A percentile compares a stretch with the other conserved stretches of the same genome.
Conservation (phyloP, 2,329 filamentous ascomycete genomes). For the Aspergillus sp. region DNA sequence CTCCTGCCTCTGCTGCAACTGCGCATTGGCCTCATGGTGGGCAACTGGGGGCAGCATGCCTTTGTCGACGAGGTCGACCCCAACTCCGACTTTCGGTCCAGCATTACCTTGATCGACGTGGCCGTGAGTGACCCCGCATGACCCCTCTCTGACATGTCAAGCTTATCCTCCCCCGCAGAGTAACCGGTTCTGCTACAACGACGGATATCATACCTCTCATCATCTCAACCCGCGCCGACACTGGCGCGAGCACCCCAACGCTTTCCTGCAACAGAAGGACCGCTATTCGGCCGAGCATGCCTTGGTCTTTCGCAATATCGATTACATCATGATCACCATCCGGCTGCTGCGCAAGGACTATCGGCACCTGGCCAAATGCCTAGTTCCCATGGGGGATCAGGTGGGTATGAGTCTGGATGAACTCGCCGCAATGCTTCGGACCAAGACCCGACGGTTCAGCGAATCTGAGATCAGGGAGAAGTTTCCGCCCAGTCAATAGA, state of each 20-base stretch:
- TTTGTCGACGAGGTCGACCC: slow-evolving; percentile 74
- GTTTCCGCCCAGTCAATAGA: not conserved
- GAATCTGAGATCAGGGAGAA: slow-evolving; percentile 58
- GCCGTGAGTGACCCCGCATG: slow-evolving; percentile 54
- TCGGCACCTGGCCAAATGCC: slow-evolving; percentile 62
- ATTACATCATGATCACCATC: slow-evolving; percentile 74
- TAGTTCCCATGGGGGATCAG: slow-evolving; percentile 74
- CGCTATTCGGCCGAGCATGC: slow-evolving; percentile 67
- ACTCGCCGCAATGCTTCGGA: slow-evolving; percentile 61
- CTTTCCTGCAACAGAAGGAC: slow-evolving; percentile 69
- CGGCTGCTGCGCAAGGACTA: slow-evolving; percentile 71
- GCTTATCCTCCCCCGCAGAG: slow-evolving; percentile 51
- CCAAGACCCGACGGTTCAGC: slow-evolving; percentile 64
- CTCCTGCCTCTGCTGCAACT: slow-evolving; percentile 66
- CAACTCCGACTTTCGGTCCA: slow-evolving; percentile 74
- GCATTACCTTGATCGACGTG: slow-evolving; percentile 77
- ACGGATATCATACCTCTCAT: slow-evolving; percentile 73
- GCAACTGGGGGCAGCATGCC: slow-evolving; percentile 83
- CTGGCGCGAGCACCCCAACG: slow-evolving; percentile 76
- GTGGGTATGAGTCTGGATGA: slow-evolving; percentile 65
- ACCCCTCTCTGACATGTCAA: not conserved
- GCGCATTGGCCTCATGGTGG: slow-evolving; percentile 72
- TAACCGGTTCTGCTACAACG: slow-evolving; percentile 80
- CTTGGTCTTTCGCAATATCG: slow-evolving; percentile 77
- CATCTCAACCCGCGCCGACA: slow-evolving; percentile 52